Evolutionary conservation across 2,329 filamentous ascomycete genomes (phyloP), one percentile per base, ranked within the genome.

Genomic region (Exophiala alcalophila): DNA sequence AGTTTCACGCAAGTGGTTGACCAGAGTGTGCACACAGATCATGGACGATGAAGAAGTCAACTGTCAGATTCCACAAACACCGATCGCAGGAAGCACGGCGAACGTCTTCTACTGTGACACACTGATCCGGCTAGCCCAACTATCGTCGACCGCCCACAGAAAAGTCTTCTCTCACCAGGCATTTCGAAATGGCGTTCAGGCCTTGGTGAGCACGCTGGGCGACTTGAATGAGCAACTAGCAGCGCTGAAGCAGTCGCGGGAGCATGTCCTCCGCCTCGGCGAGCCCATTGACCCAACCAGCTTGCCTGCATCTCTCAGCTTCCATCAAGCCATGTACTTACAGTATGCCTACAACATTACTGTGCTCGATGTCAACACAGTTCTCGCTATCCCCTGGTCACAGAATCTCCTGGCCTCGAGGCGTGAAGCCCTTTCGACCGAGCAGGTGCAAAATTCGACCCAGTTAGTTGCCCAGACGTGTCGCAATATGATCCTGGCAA

Each of bases 11-110:
- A n/a, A n/a, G n/a, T n/a, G n/a, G n/a, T n/a, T n/a, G n/a, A n/a
- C n/a, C n/a, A n/a, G n/a, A n/a, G n/a, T n/a, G 21, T 12, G 11
- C 19, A 15, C 19, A 5, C 19, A 44, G 34, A 27, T 33, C 4
- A 46, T 46, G 24, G 43, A 46, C 19, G 43, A 46, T 26, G 43
- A 40, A 16, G 43, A 46, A n/a, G 36, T 46, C 9, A 32, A 26
- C 24, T 35, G 29, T 12, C 43, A 18, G 0, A 25, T 41, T 9
- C 36, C 43, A 7, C 23, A 16, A 12, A 29, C 9, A 11, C 25
- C 25, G 10, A 27, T 26, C 9, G 36, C 14, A 4, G 31, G 26
- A 14, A 16, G 15, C 10, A 7, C 28, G n/a, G 24, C 16, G 23
- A 31, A 46, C 19, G 41, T 31, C 8, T n/a, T 40, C 2, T 41